phyloP scores from a whole-genome alignment of 768 basidiomycete genomes.

The Mycena polygramma region DNA sequence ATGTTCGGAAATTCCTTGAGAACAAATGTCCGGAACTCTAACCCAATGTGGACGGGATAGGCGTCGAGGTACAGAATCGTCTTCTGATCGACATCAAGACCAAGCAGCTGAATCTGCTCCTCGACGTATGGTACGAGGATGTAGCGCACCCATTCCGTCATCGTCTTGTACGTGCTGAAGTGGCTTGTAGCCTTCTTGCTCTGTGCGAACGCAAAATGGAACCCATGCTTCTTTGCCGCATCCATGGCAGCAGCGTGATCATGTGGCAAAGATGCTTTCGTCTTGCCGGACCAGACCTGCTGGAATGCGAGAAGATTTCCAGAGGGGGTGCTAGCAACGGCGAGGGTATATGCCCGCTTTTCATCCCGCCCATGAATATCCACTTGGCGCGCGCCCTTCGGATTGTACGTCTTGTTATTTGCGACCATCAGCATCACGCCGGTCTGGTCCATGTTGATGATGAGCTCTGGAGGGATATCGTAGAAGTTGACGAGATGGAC shows the following conservation, averaged over 20 bases:
- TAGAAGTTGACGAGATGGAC: slow-evolving; percentile 35
- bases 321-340: slow-evolving; percentile 40
- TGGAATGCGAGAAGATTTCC: slow-evolving; percentile 50
- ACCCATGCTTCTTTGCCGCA: slow-evolving; percentile 31
- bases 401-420: slow-evolving; percentile 36
- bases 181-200: slow-evolving; percentile 42
- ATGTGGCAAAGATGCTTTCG: slow-evolving; percentile 36
- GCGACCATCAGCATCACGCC: slow-evolving; percentile 34
- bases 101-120: slow-evolving; percentile 27
- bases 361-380: slow-evolving; percentile 44
- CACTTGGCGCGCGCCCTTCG: slow-evolving; percentile 42
- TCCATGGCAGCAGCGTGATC: slow-evolving; percentile 25
- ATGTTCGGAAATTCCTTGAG: not conserved
- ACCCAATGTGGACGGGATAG: slow-evolving; percentile 26
- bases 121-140: slow-evolving; percentile 36
- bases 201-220: slow-evolving; percentile 40
- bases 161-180: slow-evolving; percentile 41
- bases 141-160: slow-evolving; percentile 41
- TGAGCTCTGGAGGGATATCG: slow-evolving; percentile 38
- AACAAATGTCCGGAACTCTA: not conserved
- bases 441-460: slow-evolving; percentile 44
- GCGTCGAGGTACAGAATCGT: slow-evolving; percentile 42
- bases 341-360: slow-evolving; percentile 47
- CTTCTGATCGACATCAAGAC: slow-evolving; percentile 37
- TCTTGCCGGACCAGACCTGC: slow-evolving; percentile 43